Base-by-base conservation (phyloP, 1,284 basidiomycete species). In the Malassezia equina region DNA sequence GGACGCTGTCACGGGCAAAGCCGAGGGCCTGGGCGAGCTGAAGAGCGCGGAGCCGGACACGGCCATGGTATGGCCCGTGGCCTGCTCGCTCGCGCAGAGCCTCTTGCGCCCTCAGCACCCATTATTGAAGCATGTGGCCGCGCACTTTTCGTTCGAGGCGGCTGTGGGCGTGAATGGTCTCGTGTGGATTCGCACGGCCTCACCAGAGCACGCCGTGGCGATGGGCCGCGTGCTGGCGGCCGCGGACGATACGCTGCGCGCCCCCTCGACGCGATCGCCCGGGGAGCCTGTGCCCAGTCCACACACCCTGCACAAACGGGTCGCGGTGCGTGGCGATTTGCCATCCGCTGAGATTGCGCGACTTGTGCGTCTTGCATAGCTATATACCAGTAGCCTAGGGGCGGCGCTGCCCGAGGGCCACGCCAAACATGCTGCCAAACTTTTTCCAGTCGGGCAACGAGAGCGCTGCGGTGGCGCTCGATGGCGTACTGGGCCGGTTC, bases 111-210 rank as follows among this genome's bases (percentile, higher is more conserved):
- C 61, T 0, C 44, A 27, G 3, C 66, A 71, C 47, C 48, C 45
- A 7, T 51, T 72, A 23, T 51, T 73, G 2, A 57, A 55, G 24
- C 32, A 47, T 9, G 34, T 73, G 7, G 63, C 71, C 7, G 13
- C 40, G 9, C 62, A 65, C 44, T 73, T 73, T 42, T 58, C 71
- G 3, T 71, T 74, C 28, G 71, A 74, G 46, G 64, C 69, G 0
- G 71, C 71, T 6, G 51, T 73, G 8, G 71, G 71, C 1, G 43
- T 51, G 19, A 74, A 74, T 33, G 71, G 71, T 7, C 53, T 57
- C 4, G 54, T 74, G 7, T 74, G 71, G 71, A 45, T 65, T 1
- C 51, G 64, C 9, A 62, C 69, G 5, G 47, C 54, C 3, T 33
- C 57, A 9, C 23, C 58, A 1, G 54, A 46, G 40, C 68, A 73